Base-by-base conservation (phyloP, 805 yeast species). In the Komagataella pseudopastoris region DNA sequence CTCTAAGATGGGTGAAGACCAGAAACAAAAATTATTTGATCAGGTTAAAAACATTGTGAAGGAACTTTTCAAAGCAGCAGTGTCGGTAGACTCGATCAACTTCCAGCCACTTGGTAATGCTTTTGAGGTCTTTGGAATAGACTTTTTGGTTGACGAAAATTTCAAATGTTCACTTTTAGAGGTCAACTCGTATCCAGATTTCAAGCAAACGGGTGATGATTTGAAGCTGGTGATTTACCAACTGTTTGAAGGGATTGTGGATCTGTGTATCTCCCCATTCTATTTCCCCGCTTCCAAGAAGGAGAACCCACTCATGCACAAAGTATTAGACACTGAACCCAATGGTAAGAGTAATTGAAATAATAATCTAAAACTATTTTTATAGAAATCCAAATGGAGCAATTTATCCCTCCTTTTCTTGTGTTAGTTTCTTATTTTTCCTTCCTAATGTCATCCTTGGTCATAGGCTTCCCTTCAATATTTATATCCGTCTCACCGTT, bases 141-240 rank as follows among this genome's bases (percentile, higher is more conserved):
- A 93, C 63, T 90, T 89, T 64, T 65, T 93, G 51, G 85, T 93
- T 16, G 82, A 80, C 58, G 68, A 66, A 2, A 69, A 77, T 30
- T 61, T 65, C 20, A 63, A 72, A 12, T 91, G 85, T 2, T 73
- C 71, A 47, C 62, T 93, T 23, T 67, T 91, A 46, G 98, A 93
- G 64, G 87, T 89, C 47, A 93, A 93, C 60, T 83, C 98, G 14
- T 93, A 84, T 61, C 99, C 99, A 1, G 99, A 93, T 63, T 93
- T 93, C 69, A 89, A 88, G 60, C 99, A 93, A 67, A 93, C 98
- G 0, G 99, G 99, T 16, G 77, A 70, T 14, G 84, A 76, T 6
- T 70, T 91, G 58, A 85, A 84, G 60, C 70, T 58, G 2, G 60
- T 88, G 20, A 85, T 93, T 30, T 72, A 74, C 55, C 84, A 76